Evolutionary conservation across 2,329 filamentous ascomycete genomes (phyloP), one percentile per base, ranked within the genome.

Genomic region (Pezicula radicicola): DNA sequence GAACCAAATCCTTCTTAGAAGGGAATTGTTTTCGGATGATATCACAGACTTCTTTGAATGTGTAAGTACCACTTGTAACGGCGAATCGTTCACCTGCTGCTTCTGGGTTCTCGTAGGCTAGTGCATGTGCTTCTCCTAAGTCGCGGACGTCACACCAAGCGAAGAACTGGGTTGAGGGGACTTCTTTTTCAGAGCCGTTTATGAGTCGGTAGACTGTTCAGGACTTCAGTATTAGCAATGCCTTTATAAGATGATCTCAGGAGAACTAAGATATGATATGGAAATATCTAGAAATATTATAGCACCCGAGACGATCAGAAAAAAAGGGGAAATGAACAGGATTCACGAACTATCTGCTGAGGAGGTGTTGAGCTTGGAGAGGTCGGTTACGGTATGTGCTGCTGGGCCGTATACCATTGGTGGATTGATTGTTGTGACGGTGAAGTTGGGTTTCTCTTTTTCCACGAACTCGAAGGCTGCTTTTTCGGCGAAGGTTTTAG

Each of bases 281-380:
- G 19, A 19, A 19, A 19, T 19, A 19, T 19, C 19, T 19, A 19
- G 19, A 19, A 19, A 19, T 19, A 19, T 19, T 19, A 19, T 3
- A 19, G 19, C 19, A 19, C 3, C 19, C 19, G 19, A 19, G 19
- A 19, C 19, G 3, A 3, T 19, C 19, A 19, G 19, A 19, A 19
- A 19, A 2, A 19, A 19, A 19, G 3, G 19, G 19, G 19, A 3
- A 3, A 19, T 19, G 3, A 19, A 19, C 19, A 19, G 19, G 19
- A 19, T 19, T 19, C 19, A 19, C 19, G 19, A 19, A 19, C 19
- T 78, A 33, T 84, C 79, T 58, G 83, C 77, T 63, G 89, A 89
- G 6, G 85, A 88, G 1, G 85, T 88, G 70, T 91, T 91, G 56
- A 91, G 72, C 2, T 72, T 71, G 9, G 81, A 77, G 1, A 88